phyloP scores from a whole-genome alignment of 257 asterid species.

The Lantana camara region DNA sequence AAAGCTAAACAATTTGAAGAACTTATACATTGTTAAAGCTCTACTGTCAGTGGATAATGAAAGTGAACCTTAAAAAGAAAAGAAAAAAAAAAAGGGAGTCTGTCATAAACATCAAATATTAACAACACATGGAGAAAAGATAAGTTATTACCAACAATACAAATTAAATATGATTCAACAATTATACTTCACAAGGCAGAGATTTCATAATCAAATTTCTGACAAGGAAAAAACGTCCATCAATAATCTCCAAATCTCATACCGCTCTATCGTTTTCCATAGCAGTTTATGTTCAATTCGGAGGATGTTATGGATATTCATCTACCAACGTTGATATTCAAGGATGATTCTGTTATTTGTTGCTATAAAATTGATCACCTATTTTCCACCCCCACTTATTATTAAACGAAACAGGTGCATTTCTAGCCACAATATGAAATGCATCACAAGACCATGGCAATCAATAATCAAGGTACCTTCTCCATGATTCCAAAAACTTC shows the following conservation, averaged over 20 bases:
- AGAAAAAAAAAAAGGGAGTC: neutral
- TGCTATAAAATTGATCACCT: conserved; percentile 1
- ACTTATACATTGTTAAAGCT: conserved; percentile 18
- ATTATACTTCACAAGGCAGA: conserved; percentile 16
- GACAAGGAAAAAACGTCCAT: conserved; percentile 15
- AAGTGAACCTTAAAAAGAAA: neutral
- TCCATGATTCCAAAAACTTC: conserved; percentile 4
- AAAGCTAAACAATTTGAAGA: conserved; percentile 4
- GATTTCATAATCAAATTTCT: neutral
- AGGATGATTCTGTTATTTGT: conserved; percentile 3
- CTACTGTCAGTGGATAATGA: neutral
- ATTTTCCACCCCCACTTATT: neutral
- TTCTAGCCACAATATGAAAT: neutral
- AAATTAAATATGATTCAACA: neutral
- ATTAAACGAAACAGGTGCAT: too few species aligned
- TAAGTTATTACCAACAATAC: neutral
- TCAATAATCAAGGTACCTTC: conserved; percentile 1
- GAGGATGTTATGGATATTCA: neutral
- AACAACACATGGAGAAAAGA: conserved; percentile 14
- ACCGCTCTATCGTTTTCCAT: neutral
- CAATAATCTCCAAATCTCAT: conserved; percentile 1
- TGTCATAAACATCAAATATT: conserved; percentile 18
- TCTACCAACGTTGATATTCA: neutral
- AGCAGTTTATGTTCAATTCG: neutral
- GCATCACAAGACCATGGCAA: conserved; percentile 14